These are phyloP conservation scores for Trichosanthes cucumerina DNA, from an alignment of 306 rosid genomes.

Conservation along the genomic window DNA sequence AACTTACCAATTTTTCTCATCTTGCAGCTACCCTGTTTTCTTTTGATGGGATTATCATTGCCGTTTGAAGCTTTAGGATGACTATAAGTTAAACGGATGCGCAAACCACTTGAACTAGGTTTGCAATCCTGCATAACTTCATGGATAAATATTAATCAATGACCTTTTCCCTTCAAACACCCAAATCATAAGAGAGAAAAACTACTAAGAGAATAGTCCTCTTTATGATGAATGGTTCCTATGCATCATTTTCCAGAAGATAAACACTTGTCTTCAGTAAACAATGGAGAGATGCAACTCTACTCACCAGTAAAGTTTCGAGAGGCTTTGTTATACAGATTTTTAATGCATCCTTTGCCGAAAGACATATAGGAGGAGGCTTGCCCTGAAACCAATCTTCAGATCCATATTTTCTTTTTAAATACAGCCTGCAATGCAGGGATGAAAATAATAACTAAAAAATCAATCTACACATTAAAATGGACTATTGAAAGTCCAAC, in stretches of 20 bases:
- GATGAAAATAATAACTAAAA: background rate
- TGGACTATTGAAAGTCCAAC: background rate
- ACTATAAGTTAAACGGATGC: conserved; percentile 52
- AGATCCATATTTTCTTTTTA: conserved; percentile 50
- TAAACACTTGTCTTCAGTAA: background rate
- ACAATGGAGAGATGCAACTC: background rate
- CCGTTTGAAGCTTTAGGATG: conserved; percentile 24
- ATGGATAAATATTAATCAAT: conserved; percentile 1
- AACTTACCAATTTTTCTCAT: conserved; percentile 62
- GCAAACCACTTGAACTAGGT: conserved; percentile 38
- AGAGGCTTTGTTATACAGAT: conserved; percentile 39
- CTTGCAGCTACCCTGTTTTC: conserved; percentile 31
- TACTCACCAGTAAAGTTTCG: conserved; percentile 54
- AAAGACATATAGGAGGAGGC: conserved; percentile 26
- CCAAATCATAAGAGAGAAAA: background rate
- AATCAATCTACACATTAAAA: background rate
- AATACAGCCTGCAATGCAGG: conserved; percentile 32
- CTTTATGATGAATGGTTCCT: background rate
- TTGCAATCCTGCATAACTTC: conserved; percentile 57
- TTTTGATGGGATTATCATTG: conserved; percentile 22
- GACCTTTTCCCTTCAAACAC: background rate
- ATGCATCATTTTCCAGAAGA: background rate
- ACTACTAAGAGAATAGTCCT: background rate
- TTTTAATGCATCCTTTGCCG: conserved; percentile 71
- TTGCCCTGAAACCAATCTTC: conserved; percentile 55